Conservation (phyloP, 805 yeast genomes). For the Starmerella stigmatis region DNA sequence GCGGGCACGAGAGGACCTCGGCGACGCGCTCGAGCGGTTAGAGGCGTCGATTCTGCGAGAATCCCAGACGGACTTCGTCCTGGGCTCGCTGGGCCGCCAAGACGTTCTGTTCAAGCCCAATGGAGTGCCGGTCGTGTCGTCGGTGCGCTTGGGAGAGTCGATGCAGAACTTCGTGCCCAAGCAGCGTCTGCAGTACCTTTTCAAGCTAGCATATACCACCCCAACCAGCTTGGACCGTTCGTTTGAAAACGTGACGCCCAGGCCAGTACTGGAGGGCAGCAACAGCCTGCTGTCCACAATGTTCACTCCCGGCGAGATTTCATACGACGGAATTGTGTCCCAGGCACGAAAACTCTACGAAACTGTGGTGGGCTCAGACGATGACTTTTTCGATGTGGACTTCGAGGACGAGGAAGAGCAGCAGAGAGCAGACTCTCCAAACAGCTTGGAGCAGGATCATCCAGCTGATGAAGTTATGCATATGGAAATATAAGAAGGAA, state of each 20-base stretch:
- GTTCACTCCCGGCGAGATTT: constrained; percentile 74
- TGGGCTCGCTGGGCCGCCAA: constrained; percentile 46
- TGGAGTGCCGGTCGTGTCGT: constrained; percentile 63
- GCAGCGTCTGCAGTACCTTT: constrained; percentile 51
- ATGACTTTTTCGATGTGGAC: constrained; percentile 92
- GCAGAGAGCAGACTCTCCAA: constrained; percentile 28
- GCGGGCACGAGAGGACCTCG: constrained; percentile 60
- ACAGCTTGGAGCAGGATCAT: constrained; percentile 32
- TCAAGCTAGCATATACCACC: constrained; percentile 55
- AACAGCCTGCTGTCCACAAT: constrained; percentile 34
- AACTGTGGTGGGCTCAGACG: constrained; percentile 80
- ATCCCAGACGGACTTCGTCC: constrained; percentile 47
- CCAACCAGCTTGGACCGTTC: constrained; percentile 25
- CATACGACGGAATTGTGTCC: constrained; percentile 82
- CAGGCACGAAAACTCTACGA: constrained; percentile 69
- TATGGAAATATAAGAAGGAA: constrained; percentile 26
- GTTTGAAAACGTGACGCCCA: constrained; percentile 13
- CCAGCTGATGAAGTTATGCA: constrained; percentile 27
- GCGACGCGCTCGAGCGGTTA: constrained; percentile 67
- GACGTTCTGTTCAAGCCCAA: constrained; percentile 44
- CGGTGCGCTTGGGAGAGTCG: constrained; percentile 77
- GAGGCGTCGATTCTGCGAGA: constrained; percentile 75
- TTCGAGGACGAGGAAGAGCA: constrained; percentile 87
- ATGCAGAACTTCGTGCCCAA: constrained; percentile 76
- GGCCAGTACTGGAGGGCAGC: constrained; percentile 25